Conservation (phyloP, 1,284 basidiomycete genomes). For the Leccinum fuscescens region DNA sequence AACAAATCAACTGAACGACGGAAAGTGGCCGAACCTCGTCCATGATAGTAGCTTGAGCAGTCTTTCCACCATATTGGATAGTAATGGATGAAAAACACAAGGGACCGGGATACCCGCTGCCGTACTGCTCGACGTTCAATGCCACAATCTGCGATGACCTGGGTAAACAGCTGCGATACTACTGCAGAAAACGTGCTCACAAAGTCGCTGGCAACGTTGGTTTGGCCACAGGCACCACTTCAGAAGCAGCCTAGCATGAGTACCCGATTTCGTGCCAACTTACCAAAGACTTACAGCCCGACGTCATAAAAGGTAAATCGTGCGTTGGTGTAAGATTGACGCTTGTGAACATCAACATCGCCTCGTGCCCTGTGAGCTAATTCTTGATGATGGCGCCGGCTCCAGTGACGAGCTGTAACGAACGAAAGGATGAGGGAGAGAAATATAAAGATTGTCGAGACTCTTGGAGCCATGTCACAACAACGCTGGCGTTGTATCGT, state of each 20-base stretch:
- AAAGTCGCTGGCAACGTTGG: constrained; percentile 46
- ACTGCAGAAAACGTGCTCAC: constrained; percentile 40
- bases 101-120: constrained; percentile 55
- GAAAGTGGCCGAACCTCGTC: constrained; percentile 54
- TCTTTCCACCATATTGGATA: constrained; percentile 65
- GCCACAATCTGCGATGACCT: constrained; percentile 42
- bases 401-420: constrained; percentile 35
- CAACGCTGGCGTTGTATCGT: constrained; percentile 1
- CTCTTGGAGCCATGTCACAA: constrained; percentile 16
- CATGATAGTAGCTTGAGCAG: constrained; percentile 57
- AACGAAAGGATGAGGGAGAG: constrained; percentile 39
- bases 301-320: constrained; percentile 55
- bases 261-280: background rate
- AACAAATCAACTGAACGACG: constrained; percentile 5
- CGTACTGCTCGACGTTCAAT: constrained; percentile 48
- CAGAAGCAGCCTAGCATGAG: constrained; percentile 7
- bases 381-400: constrained; percentile 40
- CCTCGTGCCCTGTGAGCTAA: constrained; percentile 44
- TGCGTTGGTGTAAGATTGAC: constrained; percentile 30
- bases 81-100: constrained; percentile 63
- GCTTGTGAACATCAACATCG: constrained; percentile 39
- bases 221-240: constrained; percentile 57
- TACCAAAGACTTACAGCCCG: constrained; percentile 45
- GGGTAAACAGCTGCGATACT: constrained; percentile 6
- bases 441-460: constrained; percentile 21